Conservation (phyloP, 176 grass and related monocot species). For the Tillandsia leiboldiana region DNA sequence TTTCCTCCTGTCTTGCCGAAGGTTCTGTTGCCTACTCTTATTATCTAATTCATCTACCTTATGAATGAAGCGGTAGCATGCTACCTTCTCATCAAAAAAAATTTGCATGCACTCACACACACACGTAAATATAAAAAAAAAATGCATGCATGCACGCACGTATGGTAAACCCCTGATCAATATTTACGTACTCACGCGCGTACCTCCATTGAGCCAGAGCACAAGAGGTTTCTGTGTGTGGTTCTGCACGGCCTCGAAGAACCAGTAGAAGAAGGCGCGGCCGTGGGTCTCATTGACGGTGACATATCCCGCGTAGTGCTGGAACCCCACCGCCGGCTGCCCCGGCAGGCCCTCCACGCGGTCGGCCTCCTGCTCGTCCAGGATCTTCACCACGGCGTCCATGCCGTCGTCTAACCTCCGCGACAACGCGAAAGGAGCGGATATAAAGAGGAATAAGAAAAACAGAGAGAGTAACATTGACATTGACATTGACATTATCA, state of each 20-base stretch:
- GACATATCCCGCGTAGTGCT: conserved; percentile 90
- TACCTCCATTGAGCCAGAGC: conserved; percentile 95
- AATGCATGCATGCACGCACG: background rate
- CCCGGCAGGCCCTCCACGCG: conserved; percentile 55
- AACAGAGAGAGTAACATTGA: background rate
- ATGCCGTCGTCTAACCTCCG: background rate
- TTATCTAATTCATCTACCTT: no score
- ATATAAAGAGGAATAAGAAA: background rate
- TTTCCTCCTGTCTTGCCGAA: no score
- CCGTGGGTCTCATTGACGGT: conserved; percentile 71
- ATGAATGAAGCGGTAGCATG: no score
- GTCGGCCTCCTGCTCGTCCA: conserved; percentile 59
- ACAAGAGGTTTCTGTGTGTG: conserved; percentile 66
- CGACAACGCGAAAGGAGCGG: background rate
- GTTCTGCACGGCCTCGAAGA: conserved; percentile 60
- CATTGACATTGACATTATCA: no score
- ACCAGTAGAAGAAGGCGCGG: conserved; percentile 96
- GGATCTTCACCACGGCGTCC: background rate
- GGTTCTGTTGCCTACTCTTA: no score
- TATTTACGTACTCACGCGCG: background rate
- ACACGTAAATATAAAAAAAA: background rate
- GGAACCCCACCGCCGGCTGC: conserved; percentile 64
- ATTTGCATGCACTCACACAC: no score
- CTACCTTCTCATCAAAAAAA: no score
- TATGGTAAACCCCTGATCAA: no score